phyloP scores from a whole-genome alignment of 192 early-diverging fungal genomes.

The Podila verticillata region DNA sequence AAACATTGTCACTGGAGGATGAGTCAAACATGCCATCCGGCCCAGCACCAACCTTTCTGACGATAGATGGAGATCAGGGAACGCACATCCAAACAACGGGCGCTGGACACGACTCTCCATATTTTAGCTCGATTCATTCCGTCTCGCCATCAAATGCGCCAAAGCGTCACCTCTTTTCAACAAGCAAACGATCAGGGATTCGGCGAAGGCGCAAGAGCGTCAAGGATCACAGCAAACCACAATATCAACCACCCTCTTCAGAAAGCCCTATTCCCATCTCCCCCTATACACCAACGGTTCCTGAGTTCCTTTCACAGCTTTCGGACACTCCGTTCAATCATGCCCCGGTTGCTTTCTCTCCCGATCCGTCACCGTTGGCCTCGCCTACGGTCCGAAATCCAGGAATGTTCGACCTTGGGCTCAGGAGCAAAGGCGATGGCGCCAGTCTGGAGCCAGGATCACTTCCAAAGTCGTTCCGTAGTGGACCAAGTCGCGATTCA shows the following conservation, averaged over 20 bases:
- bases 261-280: conserved; percentile 30
- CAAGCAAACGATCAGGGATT: conserved; percentile 29
- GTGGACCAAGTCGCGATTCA: neutral
- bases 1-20: conserved; percentile 22
- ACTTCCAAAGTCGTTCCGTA: neutral
- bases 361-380: conserved; percentile 27
- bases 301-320: conserved; percentile 12
- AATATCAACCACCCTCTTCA: neutral
- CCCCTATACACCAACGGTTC: conserved; percentile 19
- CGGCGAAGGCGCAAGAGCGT: conserved; percentile 35
- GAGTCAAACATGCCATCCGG: neutral
- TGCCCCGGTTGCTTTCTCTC: conserved; percentile 16
- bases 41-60: conserved; percentile 2
- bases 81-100: neutral
- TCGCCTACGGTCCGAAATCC: conserved; percentile 11
- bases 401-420: conserved; percentile 15
- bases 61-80: neutral
- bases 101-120: conserved; percentile 21
- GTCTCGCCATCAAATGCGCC: conserved; percentile 11
- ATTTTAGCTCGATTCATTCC: conserved; percentile 16
- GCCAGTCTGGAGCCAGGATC: neutral
- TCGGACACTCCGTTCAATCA: neutral
- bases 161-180: conserved; percentile 40
- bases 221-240: conserved; percentile 11
- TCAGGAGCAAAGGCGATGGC: neutral